Conservation (phyloP, 805 yeast genomes). For the Monosporozyma unispora region DNA sequence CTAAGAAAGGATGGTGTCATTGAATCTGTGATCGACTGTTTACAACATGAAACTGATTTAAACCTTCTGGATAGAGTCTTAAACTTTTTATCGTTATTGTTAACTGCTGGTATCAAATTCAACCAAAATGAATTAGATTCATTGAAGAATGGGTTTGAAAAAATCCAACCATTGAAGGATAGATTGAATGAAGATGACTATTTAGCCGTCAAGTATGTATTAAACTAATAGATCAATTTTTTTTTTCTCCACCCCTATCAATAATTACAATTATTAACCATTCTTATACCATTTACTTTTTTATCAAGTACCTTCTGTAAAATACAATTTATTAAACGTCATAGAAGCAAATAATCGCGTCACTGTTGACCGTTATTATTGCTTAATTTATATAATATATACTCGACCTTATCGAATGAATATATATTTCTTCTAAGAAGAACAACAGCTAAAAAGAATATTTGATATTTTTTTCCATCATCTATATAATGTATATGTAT, state of each 20-base stretch:
- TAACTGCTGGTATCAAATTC: conserved; percentile 39
- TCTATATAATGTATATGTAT: no score
- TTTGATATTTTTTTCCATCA: neutral
- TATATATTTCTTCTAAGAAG: neutral
- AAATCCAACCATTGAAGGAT: conserved; percentile 37
- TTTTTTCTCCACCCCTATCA: conserved; percentile 2
- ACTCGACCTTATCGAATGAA: neutral
- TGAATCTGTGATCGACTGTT: conserved; percentile 19
- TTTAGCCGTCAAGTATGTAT: conserved; percentile 40
- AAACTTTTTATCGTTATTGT: conserved; percentile 40
- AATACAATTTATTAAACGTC: conserved; percentile 28
- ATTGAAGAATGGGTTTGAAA: conserved; percentile 32
- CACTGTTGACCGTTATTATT: neutral
- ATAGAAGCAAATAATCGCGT: conserved; percentile 3
- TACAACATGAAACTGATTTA: conserved; percentile 29
- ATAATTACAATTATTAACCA: conserved; percentile 2
- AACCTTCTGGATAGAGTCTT: conserved; percentile 51
- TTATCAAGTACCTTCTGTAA: conserved; percentile 29
- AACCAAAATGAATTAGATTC: conserved; percentile 33
- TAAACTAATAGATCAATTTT: conserved; percentile 4
- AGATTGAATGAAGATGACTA: conserved; percentile 48
- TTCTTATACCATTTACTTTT: neutral
- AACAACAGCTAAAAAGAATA: neutral
- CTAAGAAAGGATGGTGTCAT: conserved; percentile 31
- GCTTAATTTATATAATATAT: neutral